phyloP scores from a whole-genome alignment of 2,329 filamentous ascomycete genomes.

The Stagonosporopsis vannaccii region DNA sequence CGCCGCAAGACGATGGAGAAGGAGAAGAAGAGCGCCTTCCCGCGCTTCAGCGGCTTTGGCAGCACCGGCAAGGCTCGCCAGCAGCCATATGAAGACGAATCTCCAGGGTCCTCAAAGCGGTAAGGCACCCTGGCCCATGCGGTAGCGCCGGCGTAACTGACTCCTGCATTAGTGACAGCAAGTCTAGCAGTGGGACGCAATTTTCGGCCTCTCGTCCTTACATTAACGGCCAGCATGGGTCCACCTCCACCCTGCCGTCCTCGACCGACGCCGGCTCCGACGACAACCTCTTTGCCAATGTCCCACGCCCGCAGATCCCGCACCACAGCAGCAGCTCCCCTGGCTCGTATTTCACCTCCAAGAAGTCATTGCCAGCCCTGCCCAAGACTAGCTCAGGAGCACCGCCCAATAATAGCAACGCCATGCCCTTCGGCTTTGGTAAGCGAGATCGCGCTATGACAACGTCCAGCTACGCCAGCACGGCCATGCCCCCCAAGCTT shows the following conservation, averaged over 20 bases:
- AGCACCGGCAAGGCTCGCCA: conserved; percentile 41
- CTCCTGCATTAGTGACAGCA: conserved; percentile 46
- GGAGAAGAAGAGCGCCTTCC: conserved; percentile 44
- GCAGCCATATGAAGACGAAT: conserved; percentile 47
- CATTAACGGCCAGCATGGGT: conserved; percentile 46
- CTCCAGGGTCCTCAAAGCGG: conserved; percentile 47
- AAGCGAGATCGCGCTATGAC: conserved; percentile 54
- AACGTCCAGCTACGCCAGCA: conserved; percentile 57
- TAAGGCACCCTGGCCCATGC: conserved; percentile 34
- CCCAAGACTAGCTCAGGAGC: conserved; percentile 34
- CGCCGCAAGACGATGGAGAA: conserved; percentile 40
- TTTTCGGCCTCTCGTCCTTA: conserved; percentile 45
- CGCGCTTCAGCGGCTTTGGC: conserved; percentile 45
- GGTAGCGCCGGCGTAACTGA: conserved; percentile 39
- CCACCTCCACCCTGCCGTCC: conserved; percentile 51
- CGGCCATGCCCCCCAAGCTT: conserved; percentile 60
- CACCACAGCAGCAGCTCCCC: conserved; percentile 44
- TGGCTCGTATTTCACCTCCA: conserved; percentile 29
- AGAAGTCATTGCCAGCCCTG: conserved; percentile 39
- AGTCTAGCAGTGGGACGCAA: conserved; percentile 51
- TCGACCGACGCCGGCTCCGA: conserved; percentile 48
- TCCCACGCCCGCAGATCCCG: conserved; percentile 39
- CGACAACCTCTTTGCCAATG: conserved; percentile 47
- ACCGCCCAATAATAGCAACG: conserved; percentile 27
- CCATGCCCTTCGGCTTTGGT: conserved; percentile 22